phyloP scores from a whole-genome alignment of 208 protist genomes.

The Leishmania arabica region DNA sequence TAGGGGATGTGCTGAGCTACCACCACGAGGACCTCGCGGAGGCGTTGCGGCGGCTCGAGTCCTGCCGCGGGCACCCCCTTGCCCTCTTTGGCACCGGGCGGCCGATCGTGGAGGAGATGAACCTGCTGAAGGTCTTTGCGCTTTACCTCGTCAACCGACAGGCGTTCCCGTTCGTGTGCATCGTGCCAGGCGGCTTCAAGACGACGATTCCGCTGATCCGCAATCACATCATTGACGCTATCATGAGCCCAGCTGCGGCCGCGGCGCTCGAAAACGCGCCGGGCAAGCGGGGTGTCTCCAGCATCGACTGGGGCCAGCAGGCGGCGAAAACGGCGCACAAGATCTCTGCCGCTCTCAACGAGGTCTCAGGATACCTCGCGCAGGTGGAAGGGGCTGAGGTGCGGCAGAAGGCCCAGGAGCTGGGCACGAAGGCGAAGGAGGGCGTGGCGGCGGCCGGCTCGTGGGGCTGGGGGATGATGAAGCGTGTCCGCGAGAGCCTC shows the following conservation, averaged over 20 bases:
- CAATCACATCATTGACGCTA: conserved; percentile 34
- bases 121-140: conserved; percentile 84
- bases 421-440: conserved; percentile 55
- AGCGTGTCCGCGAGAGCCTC: conserved; percentile 55
- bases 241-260: conserved; percentile 23
- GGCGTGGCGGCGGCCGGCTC: conserved; percentile 43
- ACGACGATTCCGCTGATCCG: conserved; percentile 72
- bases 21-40: conserved; percentile 31
- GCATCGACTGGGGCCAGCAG: conserved; percentile 18
- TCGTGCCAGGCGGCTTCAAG: conserved; percentile 74
- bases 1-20: conserved; percentile 58
- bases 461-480: conserved; percentile 74
- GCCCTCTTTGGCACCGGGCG: conserved; percentile 41
- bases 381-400: conserved; percentile 42
- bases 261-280: conserved; percentile 3
- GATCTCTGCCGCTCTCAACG: conserved; percentile 31
- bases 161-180: conserved; percentile 78
- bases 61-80: conserved; percentile 61
- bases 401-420: conserved; percentile 47
- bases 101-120: conserved; percentile 80
- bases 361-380: conserved; percentile 26
- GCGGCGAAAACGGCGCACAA: conserved; percentile 19
- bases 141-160: conserved; percentile 73
- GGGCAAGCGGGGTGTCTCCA: neutral
- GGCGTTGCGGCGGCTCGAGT: conserved; percentile 48